phyloP scores from a whole-genome alignment of 129 eudicot genomes.

The Saussurea involucrata region DNA sequence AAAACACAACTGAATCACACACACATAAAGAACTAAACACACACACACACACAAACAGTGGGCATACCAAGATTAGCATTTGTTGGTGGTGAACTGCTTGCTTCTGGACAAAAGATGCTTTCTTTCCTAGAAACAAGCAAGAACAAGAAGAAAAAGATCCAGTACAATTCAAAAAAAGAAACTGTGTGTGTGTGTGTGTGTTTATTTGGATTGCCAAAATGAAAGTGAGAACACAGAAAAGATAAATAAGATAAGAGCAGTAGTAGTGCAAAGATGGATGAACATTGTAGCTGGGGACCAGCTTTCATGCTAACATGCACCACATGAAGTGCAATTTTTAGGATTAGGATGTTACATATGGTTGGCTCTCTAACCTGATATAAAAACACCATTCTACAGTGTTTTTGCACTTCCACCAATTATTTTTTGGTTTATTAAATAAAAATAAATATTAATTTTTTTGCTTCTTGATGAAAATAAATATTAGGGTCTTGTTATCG shows the following conservation, averaged over 20 bases:
- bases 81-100: constrained; percentile 4
- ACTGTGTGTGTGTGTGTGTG: neutral
- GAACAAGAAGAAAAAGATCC: constrained; percentile 17
- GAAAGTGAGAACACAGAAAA: constrained; percentile 14
- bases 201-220: neutral
- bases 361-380: constrained; percentile 47
- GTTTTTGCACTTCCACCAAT: constrained; percentile 40
- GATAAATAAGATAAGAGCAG: neutral
- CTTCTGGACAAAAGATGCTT: constrained; percentile 26
- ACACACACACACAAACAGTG: neutral
- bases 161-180: constrained; percentile 1
- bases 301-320: constrained; percentile 74
- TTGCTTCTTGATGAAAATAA: constrained; percentile 16
- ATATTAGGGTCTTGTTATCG: neutral
- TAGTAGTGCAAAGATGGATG: constrained; percentile 13
- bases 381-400: constrained; percentile 41
- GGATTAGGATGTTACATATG: constrained; percentile 25
- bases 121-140: constrained; percentile 47
- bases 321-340: constrained; percentile 42
- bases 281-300: constrained; percentile 69
- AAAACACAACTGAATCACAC: constrained; percentile 11
- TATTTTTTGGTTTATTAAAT: constrained; percentile 2
- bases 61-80: constrained; percentile 10
- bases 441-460: constrained; percentile 9
- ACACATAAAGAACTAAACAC: neutral